A percentile compares a stretch with the other conserved stretches of the same genome.
These are phyloP conservation scores for Rhodofomes roseus DNA, from an alignment of 1,284 basidiomycete species.

Conservation along the genomic window DNA sequence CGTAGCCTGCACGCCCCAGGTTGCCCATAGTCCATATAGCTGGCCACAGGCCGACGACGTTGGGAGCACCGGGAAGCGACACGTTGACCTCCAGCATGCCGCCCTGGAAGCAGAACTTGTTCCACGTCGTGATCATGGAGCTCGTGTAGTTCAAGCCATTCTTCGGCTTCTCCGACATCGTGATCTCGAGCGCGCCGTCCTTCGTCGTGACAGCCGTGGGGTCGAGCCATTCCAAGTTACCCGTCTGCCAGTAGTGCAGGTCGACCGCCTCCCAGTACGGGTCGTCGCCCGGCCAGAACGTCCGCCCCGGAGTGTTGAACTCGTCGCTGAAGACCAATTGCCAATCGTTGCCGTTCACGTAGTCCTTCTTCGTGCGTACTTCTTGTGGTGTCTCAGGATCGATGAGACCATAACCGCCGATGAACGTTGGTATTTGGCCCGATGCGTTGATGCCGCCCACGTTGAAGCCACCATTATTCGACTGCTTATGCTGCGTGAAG, in stretches of 20 bases:
- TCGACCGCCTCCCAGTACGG: conserved; percentile 71
- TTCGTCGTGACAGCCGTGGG: conserved; percentile 79
- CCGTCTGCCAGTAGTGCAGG: conserved; percentile 63
- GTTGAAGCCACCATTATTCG: conserved; percentile 69
- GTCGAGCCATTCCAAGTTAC: conserved; percentile 72
- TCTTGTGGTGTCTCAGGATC: conserved; percentile 74
- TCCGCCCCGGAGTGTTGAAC: conserved; percentile 77
- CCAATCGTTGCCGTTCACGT: conserved; percentile 43
- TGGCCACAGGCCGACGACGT: conserved; percentile 50
- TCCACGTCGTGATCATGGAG: conserved; percentile 75
- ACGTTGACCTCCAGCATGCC: conserved; percentile 72
- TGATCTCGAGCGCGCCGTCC: conserved; percentile 79
- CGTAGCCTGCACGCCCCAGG: conserved; percentile 56
- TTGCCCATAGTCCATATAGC: conserved; percentile 58
- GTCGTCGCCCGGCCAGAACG: conserved; percentile 71
- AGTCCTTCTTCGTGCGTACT: conserved; percentile 58
- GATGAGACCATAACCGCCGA: conserved; percentile 67
- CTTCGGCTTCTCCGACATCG: conserved; percentile 58
- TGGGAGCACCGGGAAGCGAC: conserved; percentile 73
- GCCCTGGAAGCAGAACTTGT: conserved; percentile 94
- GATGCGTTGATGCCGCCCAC: conserved; percentile 79
- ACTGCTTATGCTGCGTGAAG: conserved; percentile 48
- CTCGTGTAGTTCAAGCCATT: conserved; percentile 78
- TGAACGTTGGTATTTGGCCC: conserved; percentile 67
- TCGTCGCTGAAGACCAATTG: conserved; percentile 88